These are phyloP conservation scores for Phalaenopsis aphrodite DNA, from an alignment of 106 monocot species.

Conservation along the genomic window DNA sequence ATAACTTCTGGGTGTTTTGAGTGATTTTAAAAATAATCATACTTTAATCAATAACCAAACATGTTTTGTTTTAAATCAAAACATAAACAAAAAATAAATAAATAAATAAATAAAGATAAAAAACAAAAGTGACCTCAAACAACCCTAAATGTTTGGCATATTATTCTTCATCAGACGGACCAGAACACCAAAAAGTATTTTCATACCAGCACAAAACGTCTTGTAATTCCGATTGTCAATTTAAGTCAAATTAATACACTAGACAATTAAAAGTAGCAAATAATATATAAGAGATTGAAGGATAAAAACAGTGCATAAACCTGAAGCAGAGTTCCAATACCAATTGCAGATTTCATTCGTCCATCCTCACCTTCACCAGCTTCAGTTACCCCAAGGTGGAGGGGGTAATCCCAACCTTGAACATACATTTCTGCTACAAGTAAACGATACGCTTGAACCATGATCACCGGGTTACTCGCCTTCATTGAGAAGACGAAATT, in stretches of 20 bases:
- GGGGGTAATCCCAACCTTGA: slow-evolving; percentile 98
- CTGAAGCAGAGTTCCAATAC: slow-evolving; percentile 98
- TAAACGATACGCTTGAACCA: slow-evolving; percentile 96
- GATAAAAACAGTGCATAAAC: slow-evolving; percentile 19
- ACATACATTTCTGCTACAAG: slow-evolving; percentile 99
- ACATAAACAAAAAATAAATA: no score
- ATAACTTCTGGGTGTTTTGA: no score
- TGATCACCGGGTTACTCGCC: slow-evolving; percentile 96
- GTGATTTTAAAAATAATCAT: no score
- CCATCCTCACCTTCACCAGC: slow-evolving; percentile 99
- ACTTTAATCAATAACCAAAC: no score
- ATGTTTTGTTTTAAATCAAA: no score
- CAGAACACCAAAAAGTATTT: neutral
- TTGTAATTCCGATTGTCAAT: neutral
- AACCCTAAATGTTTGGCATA: neutral
- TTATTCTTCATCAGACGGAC: neutral
- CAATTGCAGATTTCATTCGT: slow-evolving; percentile 99
- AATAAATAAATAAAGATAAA: no score
- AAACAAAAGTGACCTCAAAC: no score
- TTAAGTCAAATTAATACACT: neutral
- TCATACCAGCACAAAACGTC: neutral
- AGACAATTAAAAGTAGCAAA: neutral
- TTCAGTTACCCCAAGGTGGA: slow-evolving; percentile 99
- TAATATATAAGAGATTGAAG: neutral
- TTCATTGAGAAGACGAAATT: slow-evolving; percentile 99